Base-by-base conservation (phyloP, 139 green algal species). In the Ostreobium quekettii region DNA sequence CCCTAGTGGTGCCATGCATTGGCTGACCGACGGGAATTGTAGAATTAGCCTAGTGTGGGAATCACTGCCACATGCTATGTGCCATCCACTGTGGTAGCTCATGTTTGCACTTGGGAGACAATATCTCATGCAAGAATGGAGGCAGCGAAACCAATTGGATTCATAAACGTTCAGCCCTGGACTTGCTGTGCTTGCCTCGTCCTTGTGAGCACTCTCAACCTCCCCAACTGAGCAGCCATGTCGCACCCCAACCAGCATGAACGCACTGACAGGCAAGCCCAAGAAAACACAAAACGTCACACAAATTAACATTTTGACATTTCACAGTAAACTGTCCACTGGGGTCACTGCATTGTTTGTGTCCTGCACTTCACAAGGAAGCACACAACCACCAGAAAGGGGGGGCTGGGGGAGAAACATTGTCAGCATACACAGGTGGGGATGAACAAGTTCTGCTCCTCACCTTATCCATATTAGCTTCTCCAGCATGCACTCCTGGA, bases 381-480 rank as follows among this genome's bases (percentile, higher is more conserved):
- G n/a, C n/a, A n/a, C n/a, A n/a, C n/a, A 33, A 19, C 1, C 4
- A 47, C 2, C 15, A 4, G 57, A 29, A 29, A 64, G 66, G 42
- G 3, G 36, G 2, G 62, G 62, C 7, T 3, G 36, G 36, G 62
- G 2, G 26, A 33, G 62, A 4, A 33, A 53, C 15, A 19, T 53
- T 11, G 42, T 11, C 19, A 53, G n/a, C n/a, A n/a, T n/a, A n/a
- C n/a, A n/a, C n/a, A n/a, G n/a, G n/a, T n/a, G 19, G 42, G 19
- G 42, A 26, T 53, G 42, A 53, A 53, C 19, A 53, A 53, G 11
- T 53, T 53, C 48, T 15, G 47, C 6, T n/a, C n/a, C 70, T 29
- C 47, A 88, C 85, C 85, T 86, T 67, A 99, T 99, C 93, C 94
- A 99, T 15, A 98, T 87, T n/a, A 99, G 83, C 86, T 99, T 99